Evolutionary conservation across 352 stramenopile species (phyloP).

Genomic region (Phytopythium vexans): DNA sequence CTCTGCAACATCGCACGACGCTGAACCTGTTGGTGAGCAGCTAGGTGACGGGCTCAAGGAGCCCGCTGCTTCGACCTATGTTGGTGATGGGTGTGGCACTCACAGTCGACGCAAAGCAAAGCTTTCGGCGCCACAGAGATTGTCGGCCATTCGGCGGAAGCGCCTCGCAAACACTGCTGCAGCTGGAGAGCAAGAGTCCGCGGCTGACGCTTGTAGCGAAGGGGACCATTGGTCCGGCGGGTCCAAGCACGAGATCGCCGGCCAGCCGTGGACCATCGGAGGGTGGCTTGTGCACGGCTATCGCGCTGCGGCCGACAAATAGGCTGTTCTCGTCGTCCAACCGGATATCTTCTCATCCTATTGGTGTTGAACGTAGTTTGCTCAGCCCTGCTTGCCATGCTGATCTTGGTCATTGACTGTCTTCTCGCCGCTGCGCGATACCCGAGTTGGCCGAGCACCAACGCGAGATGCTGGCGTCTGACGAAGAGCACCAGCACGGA

Average conservation of each 20-base stretch:
- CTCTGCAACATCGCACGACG: too few species aligned
- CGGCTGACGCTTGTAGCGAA: neutral
- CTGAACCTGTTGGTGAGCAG: too few species aligned
- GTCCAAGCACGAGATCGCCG: slow-evolving; percentile 30
- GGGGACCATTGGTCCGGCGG: slow-evolving; percentile 24
- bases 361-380: neutral
- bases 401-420: too few species aligned
- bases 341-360: too few species aligned
- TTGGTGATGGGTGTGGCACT: too few species aligned
- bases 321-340: neutral
- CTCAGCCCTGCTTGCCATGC: neutral
- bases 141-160: neutral
- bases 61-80: too few species aligned
- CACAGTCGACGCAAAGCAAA: too few species aligned
- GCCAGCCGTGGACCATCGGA: slow-evolving; percentile 43
- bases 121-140: too few species aligned
- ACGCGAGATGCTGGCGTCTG: neutral
- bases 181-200: neutral
- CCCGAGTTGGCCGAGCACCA: too few species aligned
- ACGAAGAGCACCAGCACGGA: neutral
- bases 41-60: too few species aligned
- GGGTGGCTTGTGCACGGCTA: slow-evolving; percentile 40
- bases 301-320: neutral
- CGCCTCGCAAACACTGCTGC: neutral
- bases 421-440: too few species aligned